Evolutionary conservation across 2,329 filamentous ascomycete species (phyloP).

Genomic region (Gaeumannomyces sp.): DNA sequence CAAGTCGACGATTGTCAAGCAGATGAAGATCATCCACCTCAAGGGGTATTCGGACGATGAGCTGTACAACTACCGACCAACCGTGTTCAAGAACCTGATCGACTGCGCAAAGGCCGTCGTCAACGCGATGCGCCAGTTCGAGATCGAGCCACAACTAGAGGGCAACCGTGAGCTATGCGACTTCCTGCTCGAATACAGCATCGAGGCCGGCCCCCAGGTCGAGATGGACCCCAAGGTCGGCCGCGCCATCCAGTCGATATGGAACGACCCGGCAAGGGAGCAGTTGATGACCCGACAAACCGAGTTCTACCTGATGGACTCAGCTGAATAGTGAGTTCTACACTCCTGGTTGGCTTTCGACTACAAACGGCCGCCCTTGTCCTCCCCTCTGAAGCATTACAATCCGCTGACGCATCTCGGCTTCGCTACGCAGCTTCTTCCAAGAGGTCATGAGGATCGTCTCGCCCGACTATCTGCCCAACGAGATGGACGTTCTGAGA

Average conservation of each 20-base stretch:
- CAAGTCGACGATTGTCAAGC: conserved; percentile 98
- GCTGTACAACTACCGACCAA: conserved; percentile 86
- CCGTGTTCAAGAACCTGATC: conserved; percentile 96
- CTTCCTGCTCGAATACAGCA: conserved; percentile 78
- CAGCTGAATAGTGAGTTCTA: conserved; percentile 81
- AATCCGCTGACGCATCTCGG: no score
- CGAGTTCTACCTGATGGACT: conserved; percentile 99
- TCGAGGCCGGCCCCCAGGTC: conserved; percentile 85
- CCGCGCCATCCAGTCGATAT: conserved; percentile 76
- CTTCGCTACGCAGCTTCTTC: conserved; percentile 66
- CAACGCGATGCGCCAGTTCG: conserved; percentile 84
- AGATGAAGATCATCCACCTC: conserved; percentile 99
- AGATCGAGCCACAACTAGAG: conserved; percentile 68
- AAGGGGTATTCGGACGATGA: conserved; percentile 96
- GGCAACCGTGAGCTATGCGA: conserved; percentile 69
- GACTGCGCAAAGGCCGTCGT: conserved; percentile 95
- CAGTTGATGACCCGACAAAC: conserved; percentile 87
- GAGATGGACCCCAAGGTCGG: conserved; percentile 76
- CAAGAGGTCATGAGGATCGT: conserved; percentile 85
- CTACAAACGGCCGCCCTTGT: background rate
- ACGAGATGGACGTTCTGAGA: conserved; percentile 89
- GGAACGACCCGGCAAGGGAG: conserved; percentile 80
- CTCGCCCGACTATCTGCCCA: conserved; percentile 77
- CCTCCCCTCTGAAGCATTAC: no score
- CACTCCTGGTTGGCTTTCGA: no score